Conservation (phyloP, 1,284 basidiomycete species). For the Cryptococcus depauperatus region DNA sequence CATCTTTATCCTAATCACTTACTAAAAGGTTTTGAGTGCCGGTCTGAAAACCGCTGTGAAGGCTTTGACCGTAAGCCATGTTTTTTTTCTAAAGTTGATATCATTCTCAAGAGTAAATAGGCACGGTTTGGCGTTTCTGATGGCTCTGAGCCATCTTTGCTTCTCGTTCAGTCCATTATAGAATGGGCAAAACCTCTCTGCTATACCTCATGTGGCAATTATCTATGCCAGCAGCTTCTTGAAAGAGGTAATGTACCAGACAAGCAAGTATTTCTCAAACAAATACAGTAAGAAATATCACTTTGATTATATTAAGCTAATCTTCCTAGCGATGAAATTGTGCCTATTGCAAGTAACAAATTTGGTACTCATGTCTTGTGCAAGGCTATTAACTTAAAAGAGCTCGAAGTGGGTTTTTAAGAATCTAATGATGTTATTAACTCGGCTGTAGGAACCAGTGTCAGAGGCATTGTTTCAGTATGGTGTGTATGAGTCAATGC, state of each 20-base stretch:
- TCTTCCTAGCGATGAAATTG: slow-evolving; percentile 26
- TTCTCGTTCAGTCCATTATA: slow-evolving; percentile 27
- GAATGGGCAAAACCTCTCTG: slow-evolving; percentile 36
- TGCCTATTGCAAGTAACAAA: slow-evolving; percentile 39
- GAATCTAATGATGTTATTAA: neutral
- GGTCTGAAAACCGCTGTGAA: slow-evolving; percentile 33
- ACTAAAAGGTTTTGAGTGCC: slow-evolving; percentile 12
- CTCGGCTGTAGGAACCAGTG: slow-evolving; percentile 21
- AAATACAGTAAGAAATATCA: slow-evolving; percentile 27
- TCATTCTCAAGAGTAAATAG: slow-evolving; percentile 2
- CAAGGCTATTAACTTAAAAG: slow-evolving; percentile 33
- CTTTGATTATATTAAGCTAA: neutral
- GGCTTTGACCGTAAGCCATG: slow-evolving; percentile 29
- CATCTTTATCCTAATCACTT: neutral
- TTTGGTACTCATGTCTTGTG: slow-evolving; percentile 42
- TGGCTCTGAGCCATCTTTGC: slow-evolving; percentile 1
- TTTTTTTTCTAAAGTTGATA: neutral
- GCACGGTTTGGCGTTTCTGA: slow-evolving; percentile 15
- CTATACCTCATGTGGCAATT: slow-evolving; percentile 39
- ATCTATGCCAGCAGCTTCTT: slow-evolving; percentile 40
- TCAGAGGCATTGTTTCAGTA: slow-evolving; percentile 28
- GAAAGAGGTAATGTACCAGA: slow-evolving; percentile 31
- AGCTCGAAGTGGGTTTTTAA: slow-evolving; percentile 22
- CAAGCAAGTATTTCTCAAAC: slow-evolving; percentile 31
- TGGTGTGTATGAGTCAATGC: slow-evolving; percentile 38